These are phyloP conservation scores for Austropuccinia psidii DNA, from an alignment of 1,284 basidiomycete species.

Conservation along the genomic window DNA sequence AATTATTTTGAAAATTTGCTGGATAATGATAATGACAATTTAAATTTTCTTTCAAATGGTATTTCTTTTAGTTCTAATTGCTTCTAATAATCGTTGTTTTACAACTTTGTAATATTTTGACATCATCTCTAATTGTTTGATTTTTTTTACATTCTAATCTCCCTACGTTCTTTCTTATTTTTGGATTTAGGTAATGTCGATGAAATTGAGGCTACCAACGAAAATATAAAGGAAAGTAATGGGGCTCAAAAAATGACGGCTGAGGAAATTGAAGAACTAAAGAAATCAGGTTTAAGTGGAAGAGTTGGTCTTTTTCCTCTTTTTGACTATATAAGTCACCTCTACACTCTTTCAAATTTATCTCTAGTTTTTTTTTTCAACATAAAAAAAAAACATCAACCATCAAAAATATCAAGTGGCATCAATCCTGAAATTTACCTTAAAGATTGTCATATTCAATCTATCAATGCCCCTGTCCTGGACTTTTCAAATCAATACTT, in stretches of 20 bases:
- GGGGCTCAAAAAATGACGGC: constrained; percentile 45
- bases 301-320: constrained; percentile 33
- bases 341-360: background rate
- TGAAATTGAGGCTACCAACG: constrained; percentile 46
- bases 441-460: no score
- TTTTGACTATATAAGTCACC: background rate
- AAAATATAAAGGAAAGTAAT: constrained; percentile 46
- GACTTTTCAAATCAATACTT: background rate
- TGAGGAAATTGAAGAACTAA: constrained; percentile 46
- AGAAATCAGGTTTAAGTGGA: constrained; percentile 44
- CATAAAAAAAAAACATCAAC: no score
- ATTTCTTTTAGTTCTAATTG: background rate
- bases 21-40: no score
- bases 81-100: background rate
- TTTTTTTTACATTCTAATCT: background rate
- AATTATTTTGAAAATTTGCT: no score
- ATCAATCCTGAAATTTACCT: no score
- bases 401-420: no score
- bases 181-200: constrained; percentile 38
- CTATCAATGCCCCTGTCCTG: no score
- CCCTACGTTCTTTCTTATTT: background rate
- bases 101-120: no score
- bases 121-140: no score
- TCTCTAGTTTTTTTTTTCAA: no score
- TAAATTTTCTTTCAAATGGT: background rate